A percentile compares a stretch with the other conserved stretches of the same genome.
Evolutionary conservation across 2,329 filamentous ascomycete species (phyloP).

Genomic region (Cordyceps fumosorosea): DNA sequence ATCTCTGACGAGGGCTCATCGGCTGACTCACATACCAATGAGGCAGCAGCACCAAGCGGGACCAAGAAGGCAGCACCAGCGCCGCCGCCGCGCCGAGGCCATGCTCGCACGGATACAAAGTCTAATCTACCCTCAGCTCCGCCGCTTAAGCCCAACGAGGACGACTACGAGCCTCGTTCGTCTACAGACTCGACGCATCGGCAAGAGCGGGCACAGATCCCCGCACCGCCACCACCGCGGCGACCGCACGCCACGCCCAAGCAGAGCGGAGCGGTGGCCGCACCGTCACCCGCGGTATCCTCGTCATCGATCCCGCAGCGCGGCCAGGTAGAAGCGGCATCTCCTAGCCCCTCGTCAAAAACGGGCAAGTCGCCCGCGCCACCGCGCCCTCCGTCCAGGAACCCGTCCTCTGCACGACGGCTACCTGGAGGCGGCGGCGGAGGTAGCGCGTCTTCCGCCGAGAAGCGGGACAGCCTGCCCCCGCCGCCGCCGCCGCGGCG

Average conservation of each 20-base stretch:
- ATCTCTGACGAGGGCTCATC: slow-evolving; percentile 19
- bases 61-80: slow-evolving; percentile 40
- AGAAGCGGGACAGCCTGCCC: slow-evolving; percentile 24
- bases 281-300: slow-evolving; percentile 14
- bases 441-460: slow-evolving; percentile 17
- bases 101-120: slow-evolving; percentile 40
- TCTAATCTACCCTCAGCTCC: slow-evolving; percentile 13
- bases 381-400: slow-evolving; percentile 40
- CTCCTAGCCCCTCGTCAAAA: not conserved
- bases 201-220: slow-evolving; percentile 24
- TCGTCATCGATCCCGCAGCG: slow-evolving; percentile 10
- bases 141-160: slow-evolving; percentile 19
- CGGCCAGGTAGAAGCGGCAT: not conserved
- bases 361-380: slow-evolving; percentile 23
- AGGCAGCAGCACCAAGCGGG: slow-evolving; percentile 23
- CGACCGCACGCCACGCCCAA: slow-evolving; percentile 37
- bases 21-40: slow-evolving; percentile 19
- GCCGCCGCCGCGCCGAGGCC: slow-evolving; percentile 44
- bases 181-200: slow-evolving; percentile 44
- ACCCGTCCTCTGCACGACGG: slow-evolving; percentile 34
- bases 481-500: slow-evolving; percentile 42
- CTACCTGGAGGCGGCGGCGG: slow-evolving; percentile 28
- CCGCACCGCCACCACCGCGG: slow-evolving; percentile 49
- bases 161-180: slow-evolving; percentile 38
- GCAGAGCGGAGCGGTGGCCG: slow-evolving; percentile 18